A percentile compares a stretch with the other conserved stretches of the same genome.
phyloP scores from a whole-genome alignment of 345 rosid genomes.

The Aquilaria sinensis region DNA sequence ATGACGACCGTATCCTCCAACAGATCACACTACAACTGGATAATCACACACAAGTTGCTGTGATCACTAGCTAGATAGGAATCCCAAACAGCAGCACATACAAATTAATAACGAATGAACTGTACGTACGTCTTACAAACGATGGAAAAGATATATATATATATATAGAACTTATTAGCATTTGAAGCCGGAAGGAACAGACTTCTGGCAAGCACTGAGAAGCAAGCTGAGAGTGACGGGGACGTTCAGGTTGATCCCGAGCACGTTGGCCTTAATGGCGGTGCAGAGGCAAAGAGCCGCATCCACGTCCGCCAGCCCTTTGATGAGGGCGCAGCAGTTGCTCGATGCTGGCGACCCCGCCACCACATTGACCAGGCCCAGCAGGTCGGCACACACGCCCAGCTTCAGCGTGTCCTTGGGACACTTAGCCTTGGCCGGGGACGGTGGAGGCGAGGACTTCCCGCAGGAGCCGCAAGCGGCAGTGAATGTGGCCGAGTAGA shows the following conservation, averaged over 20 bases:
- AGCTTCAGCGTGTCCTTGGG: slow-evolving; percentile 37
- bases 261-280: slow-evolving; percentile 44
- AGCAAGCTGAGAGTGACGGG: slow-evolving; percentile 32
- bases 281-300: slow-evolving; percentile 43
- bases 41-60: no score
- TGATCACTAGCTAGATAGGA: no score
- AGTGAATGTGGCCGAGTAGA: slow-evolving; percentile 24
- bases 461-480: slow-evolving; percentile 26
- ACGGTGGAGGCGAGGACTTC: slow-evolving; percentile 1
- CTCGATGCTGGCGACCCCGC: slow-evolving; percentile 28
- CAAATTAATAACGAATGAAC: no score
- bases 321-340: slow-evolving; percentile 38
- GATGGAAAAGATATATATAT: no score
- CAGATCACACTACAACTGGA: no score
- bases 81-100: no score
- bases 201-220: slow-evolving; percentile 30
- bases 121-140: no score
- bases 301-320: slow-evolving; percentile 36
- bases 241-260: slow-evolving; percentile 35
- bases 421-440: slow-evolving; percentile 17
- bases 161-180: no score
- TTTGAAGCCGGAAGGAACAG: slow-evolving; percentile 17
- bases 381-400: slow-evolving; percentile 31
- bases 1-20: no score
- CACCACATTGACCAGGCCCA: slow-evolving; percentile 7